A percentile compares a stretch with the other conserved stretches of the same genome.
These are phyloP conservation scores for Mastigamoeba balamuthi DNA, from an alignment of 78 protist genomes.

Conservation along the genomic window DNA sequence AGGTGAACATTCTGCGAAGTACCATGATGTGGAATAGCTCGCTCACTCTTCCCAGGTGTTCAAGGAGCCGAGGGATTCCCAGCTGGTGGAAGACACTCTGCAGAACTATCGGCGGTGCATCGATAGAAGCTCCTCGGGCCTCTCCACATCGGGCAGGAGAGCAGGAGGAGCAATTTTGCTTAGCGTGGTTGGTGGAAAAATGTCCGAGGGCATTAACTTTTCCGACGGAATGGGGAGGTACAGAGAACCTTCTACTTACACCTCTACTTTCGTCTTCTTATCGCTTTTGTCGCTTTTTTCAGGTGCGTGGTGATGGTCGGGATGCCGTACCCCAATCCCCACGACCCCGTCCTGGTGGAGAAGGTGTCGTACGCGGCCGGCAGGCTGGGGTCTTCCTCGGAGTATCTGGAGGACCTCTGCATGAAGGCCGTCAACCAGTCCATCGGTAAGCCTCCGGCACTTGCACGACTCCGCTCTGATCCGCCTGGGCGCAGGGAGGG, in stretches of 20 bases:
- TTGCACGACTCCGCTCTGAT: neutral
- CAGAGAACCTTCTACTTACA: neutral
- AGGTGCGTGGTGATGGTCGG: slow-evolving; percentile 63
- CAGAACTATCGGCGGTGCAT: neutral
- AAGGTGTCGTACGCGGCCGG: slow-evolving; percentile 1
- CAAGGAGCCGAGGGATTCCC: slow-evolving; percentile 2
- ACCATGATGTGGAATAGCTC: neutral
- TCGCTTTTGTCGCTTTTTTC: neutral
- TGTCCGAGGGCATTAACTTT: slow-evolving; percentile 86
- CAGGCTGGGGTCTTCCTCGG: neutral
- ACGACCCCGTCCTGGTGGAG: slow-evolving; percentile 33
- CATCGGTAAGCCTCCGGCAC: slow-evolving; percentile 30
- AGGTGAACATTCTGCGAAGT: neutral
- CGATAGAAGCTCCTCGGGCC: neutral
- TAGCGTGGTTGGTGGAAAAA: slow-evolving; percentile 71
- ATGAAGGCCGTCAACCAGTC: slow-evolving; percentile 84
- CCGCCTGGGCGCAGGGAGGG: slow-evolving; percentile 1
- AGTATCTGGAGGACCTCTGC: slow-evolving; percentile 48
- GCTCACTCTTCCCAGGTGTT: neutral
- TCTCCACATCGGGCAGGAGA: neutral
- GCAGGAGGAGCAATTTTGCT: slow-evolving; percentile 43
- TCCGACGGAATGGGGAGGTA: slow-evolving; percentile 42
- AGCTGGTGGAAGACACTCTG: neutral
- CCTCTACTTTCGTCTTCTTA: neutral
- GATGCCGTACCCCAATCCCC: slow-evolving; percentile 60